Evolutionary conservation across 1,284 basidiomycete genomes (phyloP), one percentile per base, ranked within the genome.

Genomic region (Ustilago tritici): DNA sequence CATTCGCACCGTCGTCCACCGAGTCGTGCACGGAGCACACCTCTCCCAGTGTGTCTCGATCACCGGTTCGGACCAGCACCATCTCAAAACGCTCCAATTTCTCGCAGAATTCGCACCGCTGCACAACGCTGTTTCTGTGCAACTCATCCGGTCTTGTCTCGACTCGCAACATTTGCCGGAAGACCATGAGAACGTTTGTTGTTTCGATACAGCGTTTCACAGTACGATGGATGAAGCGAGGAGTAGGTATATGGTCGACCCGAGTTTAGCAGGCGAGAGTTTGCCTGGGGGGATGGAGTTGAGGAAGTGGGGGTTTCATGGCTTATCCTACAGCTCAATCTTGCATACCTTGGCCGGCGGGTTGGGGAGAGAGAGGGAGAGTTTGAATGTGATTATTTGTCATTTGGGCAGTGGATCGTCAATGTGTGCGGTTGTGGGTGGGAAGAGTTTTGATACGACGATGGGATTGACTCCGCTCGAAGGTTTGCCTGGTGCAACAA

Each of bases 391-490:
- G 46, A 76, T 76, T 58, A 34, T 69, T 15, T 67, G 65, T 43
- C 74, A 76, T 35, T 54, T 76, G 15, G 74, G 74, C 19, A 61
- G 60, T 32, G 74, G 74, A 10, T 52, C 43, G 34, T 56, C 50
- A 3, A 52, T 76, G n/a, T 76, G 74, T 47, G 70, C 70, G 2
- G 55, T 76, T 5, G 34, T 52, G 15, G 36, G 40, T 0, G 74
- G 74, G 1, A 64, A 61, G n/a, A 59, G 56, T 34, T 52, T 61
- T 32, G 74, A 73, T 31, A 76, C 74, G 11, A 61, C 65, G 14
- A 76, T 76, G 74, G 70, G 74, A 8, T 31, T 73, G 19, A 76
- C 74, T 10, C 74, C 74, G 6, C 56, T 76, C 4, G 74, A 76
- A 36, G 74, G 74, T 17, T 31, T 76, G 12, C 74, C 74, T 1